phyloP scores from a whole-genome alignment of 345 rosid genomes.

The Aethionema arabicum region DNA sequence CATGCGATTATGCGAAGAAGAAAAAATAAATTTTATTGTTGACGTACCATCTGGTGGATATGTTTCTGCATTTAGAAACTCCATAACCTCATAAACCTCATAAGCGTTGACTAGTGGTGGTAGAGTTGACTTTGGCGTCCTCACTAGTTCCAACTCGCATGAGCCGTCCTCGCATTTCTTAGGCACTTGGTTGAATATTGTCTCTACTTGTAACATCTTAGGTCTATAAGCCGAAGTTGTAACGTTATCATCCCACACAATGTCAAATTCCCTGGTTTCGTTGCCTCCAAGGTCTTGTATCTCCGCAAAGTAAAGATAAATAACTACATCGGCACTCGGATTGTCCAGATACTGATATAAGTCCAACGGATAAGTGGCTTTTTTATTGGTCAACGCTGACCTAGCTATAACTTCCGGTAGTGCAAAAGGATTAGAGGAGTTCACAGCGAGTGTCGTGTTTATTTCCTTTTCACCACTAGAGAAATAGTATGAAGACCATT shows the following conservation, averaged over 20 bases:
- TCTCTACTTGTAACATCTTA: slow-evolving; percentile 17
- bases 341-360: not conserved
- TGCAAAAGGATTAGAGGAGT: slow-evolving; percentile 21
- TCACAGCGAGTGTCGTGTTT: slow-evolving; percentile 32
- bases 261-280: slow-evolving; percentile 27
- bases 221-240: slow-evolving; percentile 17
- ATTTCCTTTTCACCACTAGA: not conserved
- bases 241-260: slow-evolving; percentile 24
- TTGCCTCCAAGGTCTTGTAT: slow-evolving; percentile 20
- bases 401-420: slow-evolving; percentile 13
- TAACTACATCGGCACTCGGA: slow-evolving; percentile 12
- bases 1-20: not conserved
- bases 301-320: slow-evolving; percentile 42
- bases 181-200: not conserved
- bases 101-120: slow-evolving; percentile 28
- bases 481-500: slow-evolving; percentile 22
- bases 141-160: not conserved
- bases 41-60: slow-evolving; percentile 27
- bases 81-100: slow-evolving; percentile 20
- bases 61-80: slow-evolving; percentile 29
- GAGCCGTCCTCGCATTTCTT: not conserved
- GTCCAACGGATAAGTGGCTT: slow-evolving; percentile 1
- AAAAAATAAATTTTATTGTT: too few relatives aligned
- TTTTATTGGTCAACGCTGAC: slow-evolving; percentile 11
- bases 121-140: slow-evolving; percentile 23